phyloP scores from a whole-genome alignment of 768 basidiomycete species.

The Tulasnella sp. region DNA sequence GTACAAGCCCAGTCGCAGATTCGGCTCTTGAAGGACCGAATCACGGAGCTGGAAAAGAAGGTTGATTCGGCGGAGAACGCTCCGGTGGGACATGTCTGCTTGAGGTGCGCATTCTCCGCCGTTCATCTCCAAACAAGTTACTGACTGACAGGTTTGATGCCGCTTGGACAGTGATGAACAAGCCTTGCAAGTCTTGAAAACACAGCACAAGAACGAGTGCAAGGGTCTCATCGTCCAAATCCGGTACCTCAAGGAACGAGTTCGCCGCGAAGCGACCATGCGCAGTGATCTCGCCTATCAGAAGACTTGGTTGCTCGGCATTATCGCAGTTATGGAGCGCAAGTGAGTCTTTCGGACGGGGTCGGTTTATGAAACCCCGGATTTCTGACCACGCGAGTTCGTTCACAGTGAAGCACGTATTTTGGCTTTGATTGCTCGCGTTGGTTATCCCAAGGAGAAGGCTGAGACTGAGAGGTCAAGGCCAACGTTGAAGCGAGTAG shows the following conservation, averaged over 20 bases:
- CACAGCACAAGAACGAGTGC: conserved; percentile 78
- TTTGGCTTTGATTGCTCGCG: conserved; percentile 67
- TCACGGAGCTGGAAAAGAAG: conserved; percentile 50
- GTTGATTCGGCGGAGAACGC: conserved; percentile 48
- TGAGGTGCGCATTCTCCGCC: conserved; percentile 46
- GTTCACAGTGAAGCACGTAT: conserved; percentile 60
- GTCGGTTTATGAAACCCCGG: conserved; percentile 17
- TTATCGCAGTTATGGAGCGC: conserved; percentile 54
- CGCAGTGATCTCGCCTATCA: conserved; percentile 75
- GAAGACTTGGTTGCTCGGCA: conserved; percentile 75
- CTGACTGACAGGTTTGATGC: too few relatives aligned
- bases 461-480: conserved; percentile 40
- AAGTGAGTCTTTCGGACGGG: conserved; percentile 48
- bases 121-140: background rate
- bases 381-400: conserved; percentile 25
- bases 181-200: conserved; percentile 33
- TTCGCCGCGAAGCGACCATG: conserved; percentile 77
- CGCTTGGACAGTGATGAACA: background rate
- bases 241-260: conserved; percentile 86
- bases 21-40: conserved; percentile 60
- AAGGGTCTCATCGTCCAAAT: conserved; percentile 90
- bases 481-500: conserved; percentile 55
- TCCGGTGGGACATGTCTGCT: conserved; percentile 56
- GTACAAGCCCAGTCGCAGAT: conserved; percentile 68
- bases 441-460: conserved; percentile 59